Evolutionary conservation across 2,329 filamentous ascomycete species (phyloP).

Genomic region (Alternaria triticimaculans): DNA sequence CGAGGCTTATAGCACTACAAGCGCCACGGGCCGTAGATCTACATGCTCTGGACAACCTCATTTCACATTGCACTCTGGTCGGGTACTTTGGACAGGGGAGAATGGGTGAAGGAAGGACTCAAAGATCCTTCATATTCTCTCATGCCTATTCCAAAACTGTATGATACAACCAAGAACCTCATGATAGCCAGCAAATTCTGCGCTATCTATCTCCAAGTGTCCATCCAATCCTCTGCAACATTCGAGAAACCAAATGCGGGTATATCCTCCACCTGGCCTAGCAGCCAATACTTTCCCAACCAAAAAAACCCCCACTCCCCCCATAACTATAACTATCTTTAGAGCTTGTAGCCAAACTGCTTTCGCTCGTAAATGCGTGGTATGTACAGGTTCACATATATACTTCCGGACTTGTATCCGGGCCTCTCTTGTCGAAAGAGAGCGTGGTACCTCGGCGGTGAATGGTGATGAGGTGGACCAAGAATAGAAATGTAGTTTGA

Average conservation of each 20-base stretch:
- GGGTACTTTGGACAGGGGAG: background rate
- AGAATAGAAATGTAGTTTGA: background rate
- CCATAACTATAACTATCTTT: background rate
- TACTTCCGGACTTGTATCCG: slow-evolving; percentile 6
- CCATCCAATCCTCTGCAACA: background rate
- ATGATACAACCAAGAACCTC: background rate
- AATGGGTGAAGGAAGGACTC: background rate
- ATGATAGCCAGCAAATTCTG: background rate
- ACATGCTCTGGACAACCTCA: background rate
- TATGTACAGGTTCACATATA: background rate
- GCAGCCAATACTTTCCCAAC: background rate
- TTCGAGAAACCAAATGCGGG: slow-evolving; percentile 2
- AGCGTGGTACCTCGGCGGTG: background rate
- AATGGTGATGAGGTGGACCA: background rate
- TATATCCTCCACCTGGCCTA: slow-evolving; percentile 6
- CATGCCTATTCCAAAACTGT: too few relatives aligned
- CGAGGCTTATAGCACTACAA: slow-evolving; percentile 11
- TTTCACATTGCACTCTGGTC: background rate
- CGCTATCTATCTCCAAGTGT: background rate
- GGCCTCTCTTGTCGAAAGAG: background rate
- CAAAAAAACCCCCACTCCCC: background rate
- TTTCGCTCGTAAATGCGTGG: background rate
- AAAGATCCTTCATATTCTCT: background rate
- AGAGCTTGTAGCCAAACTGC: background rate
- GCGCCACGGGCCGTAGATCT: background rate